Evolutionary conservation across 225 moss, liverwort and hornwort species (phyloP).

Genomic region (Takakia lepidozioides): DNA sequence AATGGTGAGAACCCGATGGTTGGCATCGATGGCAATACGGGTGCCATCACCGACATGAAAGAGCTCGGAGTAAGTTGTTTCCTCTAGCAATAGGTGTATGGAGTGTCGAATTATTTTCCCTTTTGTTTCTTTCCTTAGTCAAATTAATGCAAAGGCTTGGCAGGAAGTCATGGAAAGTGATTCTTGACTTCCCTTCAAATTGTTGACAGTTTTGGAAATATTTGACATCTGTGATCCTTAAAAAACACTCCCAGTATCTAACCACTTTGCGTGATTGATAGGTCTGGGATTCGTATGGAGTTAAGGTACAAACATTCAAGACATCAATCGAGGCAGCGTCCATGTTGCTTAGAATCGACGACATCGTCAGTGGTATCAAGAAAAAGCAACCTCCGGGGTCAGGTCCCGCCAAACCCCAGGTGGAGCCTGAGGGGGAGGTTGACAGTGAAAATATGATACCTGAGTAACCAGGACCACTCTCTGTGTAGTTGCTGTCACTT

Average conservation of each 20-base stretch:
- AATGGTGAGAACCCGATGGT: conserved; percentile 62
- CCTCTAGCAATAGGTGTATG: neutral
- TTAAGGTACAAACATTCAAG: conserved; percentile 85
- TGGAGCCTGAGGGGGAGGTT: conserved; percentile 75
- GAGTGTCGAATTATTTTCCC: neutral
- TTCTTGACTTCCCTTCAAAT: too few species aligned
- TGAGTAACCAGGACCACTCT: conserved; percentile 26
- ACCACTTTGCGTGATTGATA: too few species aligned
- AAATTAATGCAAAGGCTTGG: too few species aligned
- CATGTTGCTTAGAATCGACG: conserved; percentile 90
- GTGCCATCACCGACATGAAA: conserved; percentile 78
- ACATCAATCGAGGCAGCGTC: conserved; percentile 92
- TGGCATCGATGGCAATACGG: conserved; percentile 80
- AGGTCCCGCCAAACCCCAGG: conserved; percentile 53
- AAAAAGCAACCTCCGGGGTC: conserved; percentile 73
- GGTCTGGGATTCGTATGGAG: conserved; percentile 91
- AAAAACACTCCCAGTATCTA: too few species aligned
- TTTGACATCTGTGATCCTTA: too few species aligned
- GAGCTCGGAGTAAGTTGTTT: conserved; percentile 48
- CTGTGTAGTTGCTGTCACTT: conserved; percentile 10
- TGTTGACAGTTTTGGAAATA: too few species aligned
- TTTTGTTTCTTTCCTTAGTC: neutral
- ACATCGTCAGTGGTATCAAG: conserved; percentile 90
- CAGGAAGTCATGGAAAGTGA: neutral
- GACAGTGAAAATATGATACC: conserved; percentile 93